Evolutionary conservation across 75 land plant species (phyloP).

Genomic region (Pinus taeda): DNA sequence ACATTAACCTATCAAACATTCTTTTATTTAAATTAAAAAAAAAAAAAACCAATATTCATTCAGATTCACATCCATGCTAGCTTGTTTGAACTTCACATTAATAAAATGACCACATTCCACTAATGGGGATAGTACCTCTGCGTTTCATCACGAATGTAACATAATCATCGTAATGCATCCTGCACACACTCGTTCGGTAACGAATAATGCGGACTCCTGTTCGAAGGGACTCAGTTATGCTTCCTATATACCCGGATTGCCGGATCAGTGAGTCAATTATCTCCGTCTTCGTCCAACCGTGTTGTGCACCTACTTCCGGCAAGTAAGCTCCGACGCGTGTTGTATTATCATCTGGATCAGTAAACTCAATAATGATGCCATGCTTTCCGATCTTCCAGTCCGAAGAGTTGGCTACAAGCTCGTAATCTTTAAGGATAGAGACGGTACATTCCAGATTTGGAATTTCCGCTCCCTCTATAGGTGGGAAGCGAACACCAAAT

Average conservation of each 20-base stretch:
- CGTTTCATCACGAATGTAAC: constrained; percentile 51
- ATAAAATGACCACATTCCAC: too few species aligned
- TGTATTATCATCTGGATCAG: constrained; percentile 72
- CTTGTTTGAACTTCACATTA: neutral
- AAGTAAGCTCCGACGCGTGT: constrained; percentile 87
- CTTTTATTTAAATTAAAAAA: too few species aligned
- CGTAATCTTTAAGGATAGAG: constrained; percentile 84
- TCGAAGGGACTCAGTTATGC: constrained; percentile 70
- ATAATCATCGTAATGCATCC: constrained; percentile 86
- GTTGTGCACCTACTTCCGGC: constrained; percentile 89
- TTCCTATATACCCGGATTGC: constrained; percentile 81
- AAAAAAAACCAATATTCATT: too few species aligned
- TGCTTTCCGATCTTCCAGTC: constrained; percentile 99
- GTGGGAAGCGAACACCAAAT: constrained; percentile 82
- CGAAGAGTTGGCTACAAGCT: constrained; percentile 69
- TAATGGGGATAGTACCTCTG: constrained; percentile 51
- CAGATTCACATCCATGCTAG: too few species aligned
- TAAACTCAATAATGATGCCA: constrained; percentile 92
- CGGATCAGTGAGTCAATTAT: constrained; percentile 85
- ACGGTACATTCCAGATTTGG: constrained; percentile 92
- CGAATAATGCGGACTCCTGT: constrained; percentile 74
- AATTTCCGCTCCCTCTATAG: constrained; percentile 61
- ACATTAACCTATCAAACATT: too few species aligned
- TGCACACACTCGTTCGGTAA: constrained; percentile 81
- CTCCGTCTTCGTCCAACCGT: constrained; percentile 92